Percentiles rank a stretch among this genome's conserved stretches.
phyloP scores from a whole-genome alignment of 2,329 filamentous ascomycete genomes.

The Cryphonectria japonica region DNA sequence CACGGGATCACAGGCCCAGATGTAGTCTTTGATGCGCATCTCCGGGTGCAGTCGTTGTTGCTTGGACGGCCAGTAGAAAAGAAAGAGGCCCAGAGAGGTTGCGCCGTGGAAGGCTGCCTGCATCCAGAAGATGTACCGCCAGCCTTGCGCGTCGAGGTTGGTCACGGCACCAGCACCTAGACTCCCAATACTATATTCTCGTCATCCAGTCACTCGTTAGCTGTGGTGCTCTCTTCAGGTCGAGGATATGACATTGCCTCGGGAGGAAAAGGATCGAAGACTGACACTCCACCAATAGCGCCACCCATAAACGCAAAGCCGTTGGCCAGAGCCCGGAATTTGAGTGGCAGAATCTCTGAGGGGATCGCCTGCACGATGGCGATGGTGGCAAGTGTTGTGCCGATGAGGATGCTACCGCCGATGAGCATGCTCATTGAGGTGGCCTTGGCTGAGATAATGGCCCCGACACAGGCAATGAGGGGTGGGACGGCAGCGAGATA shows the following conservation, averaged over 20 bases:
- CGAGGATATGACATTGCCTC: not conserved
- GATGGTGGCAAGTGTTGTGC: constrained; percentile 56
- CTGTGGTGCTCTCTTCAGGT: not conserved
- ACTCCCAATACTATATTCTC: constrained; percentile 46
- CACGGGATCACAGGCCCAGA: constrained; percentile 54
- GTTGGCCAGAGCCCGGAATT: constrained; percentile 60
- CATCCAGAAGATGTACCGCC: constrained; percentile 63
- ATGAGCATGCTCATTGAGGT: constrained; percentile 60
- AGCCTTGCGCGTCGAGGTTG: constrained; percentile 49
- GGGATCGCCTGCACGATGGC: constrained; percentile 60
- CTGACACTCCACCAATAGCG: constrained; percentile 55
- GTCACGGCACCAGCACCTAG: constrained; percentile 58
- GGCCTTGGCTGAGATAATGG: constrained; percentile 58
- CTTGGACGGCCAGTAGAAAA: constrained; percentile 52
- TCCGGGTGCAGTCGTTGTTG: constrained; percentile 41
- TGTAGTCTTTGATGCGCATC: constrained; percentile 43
- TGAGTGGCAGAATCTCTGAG: constrained; percentile 59
- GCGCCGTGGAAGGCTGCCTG: constrained; percentile 57
- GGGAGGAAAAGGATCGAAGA: constrained; percentile 27
- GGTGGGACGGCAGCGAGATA: constrained; percentile 56
- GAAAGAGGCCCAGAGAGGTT: constrained; percentile 51
- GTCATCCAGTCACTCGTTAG: not conserved
- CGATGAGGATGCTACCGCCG: constrained; percentile 61
- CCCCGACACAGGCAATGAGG: constrained; percentile 56
- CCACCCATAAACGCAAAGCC: constrained; percentile 56